Evolutionary conservation across 2,329 filamentous ascomycete species (phyloP), one percentile per base, ranked within the genome.

Genomic region (Paecilomyces formosus): DNA sequence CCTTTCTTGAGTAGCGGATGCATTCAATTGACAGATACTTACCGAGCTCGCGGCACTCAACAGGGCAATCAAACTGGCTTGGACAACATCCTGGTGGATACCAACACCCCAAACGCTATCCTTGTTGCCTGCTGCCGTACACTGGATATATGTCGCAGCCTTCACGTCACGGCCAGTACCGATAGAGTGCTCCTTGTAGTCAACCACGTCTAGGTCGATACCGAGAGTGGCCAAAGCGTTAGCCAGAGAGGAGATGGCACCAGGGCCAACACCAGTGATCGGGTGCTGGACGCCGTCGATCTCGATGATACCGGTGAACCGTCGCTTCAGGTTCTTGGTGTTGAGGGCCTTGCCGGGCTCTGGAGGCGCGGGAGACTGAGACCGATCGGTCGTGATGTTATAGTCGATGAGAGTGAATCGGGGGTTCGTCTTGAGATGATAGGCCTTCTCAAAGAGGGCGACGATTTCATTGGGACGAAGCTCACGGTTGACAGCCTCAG

Each of bases 101-200:
- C 90, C 92, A 6, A 96, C 88, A 65, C 92, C 92, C 91, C 92
- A 96, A 2, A 96, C 88, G 68, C 85, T 88, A 2, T 62, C 59
- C 57, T 82, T 83, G 62, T 81, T 87, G 53, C 83, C 85, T 3
- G 83, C 76, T 21, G 86, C 82, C 28, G 83, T 92, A 75, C 92
- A 96, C 74, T 97, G 90, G 63, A 97, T 96, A 72, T 95, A 97
- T 1, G 92, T 90, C 1, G 92, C 93, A n/a, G 93, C 93, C 79
- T 95, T 95, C 64, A 93, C 90, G 61, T 91, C 85, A 58, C 86
- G 84, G 61, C 90, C 90, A 55, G 82, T 81, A 64, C 91, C 91
- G 65, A 97, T 92, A 28, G 92, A 88, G 76, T 97, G 93, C 75
- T 97, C 94, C 80, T 95, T 96, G 81, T 97, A 97, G 73, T 97